Percentiles rank a stretch among this genome's conserved stretches.
These are phyloP conservation scores for Botrytis paeoniae DNA, from an alignment of 2,329 filamentous ascomycete species.

Conservation along the genomic window DNA sequence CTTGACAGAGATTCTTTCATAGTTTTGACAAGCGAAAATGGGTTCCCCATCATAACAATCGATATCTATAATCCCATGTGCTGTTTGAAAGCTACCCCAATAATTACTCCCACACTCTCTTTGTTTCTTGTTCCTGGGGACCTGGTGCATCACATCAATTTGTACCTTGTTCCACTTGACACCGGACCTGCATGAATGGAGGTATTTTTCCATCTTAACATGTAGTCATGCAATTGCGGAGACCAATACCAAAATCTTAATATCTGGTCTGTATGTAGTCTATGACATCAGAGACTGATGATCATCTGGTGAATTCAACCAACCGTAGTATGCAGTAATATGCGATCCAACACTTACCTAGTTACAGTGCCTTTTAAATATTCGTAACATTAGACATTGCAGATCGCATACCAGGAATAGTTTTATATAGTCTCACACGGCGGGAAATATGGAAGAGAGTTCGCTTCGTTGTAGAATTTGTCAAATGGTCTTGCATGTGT, in stretches of 20 bases:
- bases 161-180: background rate
- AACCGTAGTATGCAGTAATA: background rate
- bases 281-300: background rate
- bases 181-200: background rate
- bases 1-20: background rate
- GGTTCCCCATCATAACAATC: background rate
- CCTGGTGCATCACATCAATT: background rate
- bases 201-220: background rate
- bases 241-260: background rate
- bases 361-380: background rate
- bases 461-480: background rate
- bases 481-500: background rate
- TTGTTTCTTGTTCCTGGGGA: background rate
- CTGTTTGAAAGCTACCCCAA: background rate
- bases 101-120: background rate
- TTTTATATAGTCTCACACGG: background rate
- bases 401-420: background rate
- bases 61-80: no score
- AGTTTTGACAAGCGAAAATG: rapidly evolving
- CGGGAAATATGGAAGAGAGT: no score
- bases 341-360: background rate
- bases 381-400: background rate
- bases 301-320: background rate
- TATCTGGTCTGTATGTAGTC: background rate
- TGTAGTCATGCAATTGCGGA: background rate